These are phyloP conservation scores for Solanum neorickii DNA, from an alignment of 257 asterid genomes.

Conservation along the genomic window DNA sequence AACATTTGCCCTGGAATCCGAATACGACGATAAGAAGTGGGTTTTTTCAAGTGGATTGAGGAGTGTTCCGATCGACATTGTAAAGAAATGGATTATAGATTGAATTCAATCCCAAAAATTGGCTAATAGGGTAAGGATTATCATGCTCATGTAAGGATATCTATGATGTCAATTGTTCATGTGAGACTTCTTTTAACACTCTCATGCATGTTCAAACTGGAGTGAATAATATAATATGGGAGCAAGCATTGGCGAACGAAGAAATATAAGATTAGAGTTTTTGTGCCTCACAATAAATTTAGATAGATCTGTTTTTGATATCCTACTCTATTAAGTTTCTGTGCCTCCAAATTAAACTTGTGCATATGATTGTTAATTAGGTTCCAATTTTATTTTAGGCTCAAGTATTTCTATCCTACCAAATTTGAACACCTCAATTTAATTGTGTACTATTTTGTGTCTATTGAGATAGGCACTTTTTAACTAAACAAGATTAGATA, in stretches of 20 bases:
- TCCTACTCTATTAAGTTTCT: too few species aligned
- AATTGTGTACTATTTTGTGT: too few species aligned
- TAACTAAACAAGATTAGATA: conserved; percentile 2
- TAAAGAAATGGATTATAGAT: neutral
- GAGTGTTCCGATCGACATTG: neutral
- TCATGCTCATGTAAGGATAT: neutral
- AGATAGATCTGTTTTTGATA: too few species aligned
- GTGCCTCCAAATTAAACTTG: too few species aligned
- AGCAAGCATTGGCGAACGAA: neutral
- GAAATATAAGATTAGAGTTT: neutral
- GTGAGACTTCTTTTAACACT: neutral
- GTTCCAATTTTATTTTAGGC: too few species aligned
- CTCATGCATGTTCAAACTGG: neutral
- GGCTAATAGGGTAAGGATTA: neutral
- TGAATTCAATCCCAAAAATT: neutral
- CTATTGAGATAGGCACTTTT: conserved; percentile 3
- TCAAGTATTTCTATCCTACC: too few species aligned
- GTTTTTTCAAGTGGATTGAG: neutral
- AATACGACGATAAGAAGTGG: neutral
- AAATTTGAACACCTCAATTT: too few species aligned
- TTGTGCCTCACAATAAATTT: too few species aligned
- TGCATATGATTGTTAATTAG: too few species aligned
- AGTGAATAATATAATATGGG: neutral
- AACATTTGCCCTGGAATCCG: neutral
- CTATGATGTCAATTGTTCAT: neutral